Conservation (phyloP, 2,329 filamentous ascomycete genomes). For the Zelopaecilomyces penicillatus region DNA sequence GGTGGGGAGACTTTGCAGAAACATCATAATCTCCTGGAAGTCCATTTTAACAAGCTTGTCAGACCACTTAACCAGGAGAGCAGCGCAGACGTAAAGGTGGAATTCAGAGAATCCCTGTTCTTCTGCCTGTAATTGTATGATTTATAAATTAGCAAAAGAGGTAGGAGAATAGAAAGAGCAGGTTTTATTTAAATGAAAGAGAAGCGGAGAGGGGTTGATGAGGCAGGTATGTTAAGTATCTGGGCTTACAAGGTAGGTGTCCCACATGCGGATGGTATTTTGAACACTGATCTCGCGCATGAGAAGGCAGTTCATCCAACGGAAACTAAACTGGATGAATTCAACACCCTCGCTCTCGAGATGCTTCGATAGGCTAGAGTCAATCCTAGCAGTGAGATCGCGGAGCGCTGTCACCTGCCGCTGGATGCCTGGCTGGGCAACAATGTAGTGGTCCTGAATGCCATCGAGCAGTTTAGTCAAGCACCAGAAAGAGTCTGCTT, state of each 20-base stretch:
- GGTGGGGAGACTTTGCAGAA: slow-evolving; percentile 87
- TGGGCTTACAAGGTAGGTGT: slow-evolving; percentile 81
- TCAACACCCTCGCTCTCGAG: slow-evolving; percentile 86
- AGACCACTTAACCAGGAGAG: slow-evolving; percentile 97
- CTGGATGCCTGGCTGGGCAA: slow-evolving; percentile 93
- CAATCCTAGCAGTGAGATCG: slow-evolving; percentile 86
- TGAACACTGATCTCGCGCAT: slow-evolving; percentile 96
- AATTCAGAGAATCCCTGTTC: slow-evolving; percentile 98
- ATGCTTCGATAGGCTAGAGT: slow-evolving; percentile 75
- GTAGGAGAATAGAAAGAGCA: background rate
- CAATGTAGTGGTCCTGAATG: slow-evolving; percentile 98
- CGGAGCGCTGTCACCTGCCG: slow-evolving; percentile 82
- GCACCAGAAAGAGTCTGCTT: slow-evolving; percentile 98
- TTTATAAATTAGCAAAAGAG: slow-evolving; percentile 2
- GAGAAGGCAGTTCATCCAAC: slow-evolving; percentile 98
- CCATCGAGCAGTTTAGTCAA: slow-evolving; percentile 95
- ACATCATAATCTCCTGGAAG: slow-evolving; percentile 99
- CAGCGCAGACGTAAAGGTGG: slow-evolving; percentile 95
- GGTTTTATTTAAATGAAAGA: background rate
- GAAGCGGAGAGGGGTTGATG: slow-evolving; percentile 3
- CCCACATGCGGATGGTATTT: slow-evolving; percentile 99
- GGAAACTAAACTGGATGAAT: slow-evolving; percentile 98
- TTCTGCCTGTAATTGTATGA: slow-evolving; percentile 59
- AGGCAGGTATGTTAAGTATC: slow-evolving; percentile 3
- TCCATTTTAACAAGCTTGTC: slow-evolving; percentile 94